Conservation (phyloP, 2,329 filamentous ascomycete genomes). For the Zymoseptoria ardabiliae region DNA sequence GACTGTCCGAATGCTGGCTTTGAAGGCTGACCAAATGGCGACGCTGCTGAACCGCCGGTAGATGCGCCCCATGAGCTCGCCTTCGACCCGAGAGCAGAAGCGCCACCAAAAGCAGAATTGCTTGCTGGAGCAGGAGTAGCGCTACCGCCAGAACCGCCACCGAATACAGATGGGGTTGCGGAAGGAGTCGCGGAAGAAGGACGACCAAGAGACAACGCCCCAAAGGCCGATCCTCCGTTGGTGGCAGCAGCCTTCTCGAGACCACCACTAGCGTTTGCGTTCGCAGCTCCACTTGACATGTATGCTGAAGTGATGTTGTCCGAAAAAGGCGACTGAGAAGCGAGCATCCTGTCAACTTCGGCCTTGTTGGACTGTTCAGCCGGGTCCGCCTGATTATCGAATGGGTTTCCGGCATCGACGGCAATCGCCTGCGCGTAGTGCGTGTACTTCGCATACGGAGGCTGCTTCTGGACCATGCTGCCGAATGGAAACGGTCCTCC, state of each 20-base stretch:
- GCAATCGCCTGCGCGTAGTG: background rate
- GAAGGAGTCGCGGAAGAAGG: background rate
- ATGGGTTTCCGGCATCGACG: background rate
- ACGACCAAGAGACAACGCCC: background rate
- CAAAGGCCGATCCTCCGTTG: background rate
- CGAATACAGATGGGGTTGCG: background rate
- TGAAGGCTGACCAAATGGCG: slow-evolving; percentile 9
- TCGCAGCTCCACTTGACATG: background rate
- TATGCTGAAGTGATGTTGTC: background rate
- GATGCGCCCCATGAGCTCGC: background rate
- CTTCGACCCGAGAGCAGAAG: slow-evolving; percentile 29
- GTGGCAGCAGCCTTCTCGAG: background rate
- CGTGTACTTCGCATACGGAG: background rate
- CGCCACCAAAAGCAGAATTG: slow-evolving; percentile 8
- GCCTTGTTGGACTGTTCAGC: background rate
- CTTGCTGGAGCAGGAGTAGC: background rate
- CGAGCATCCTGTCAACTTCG: background rate
- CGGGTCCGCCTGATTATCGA: background rate
- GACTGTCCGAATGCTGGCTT: slow-evolving; percentile 23
- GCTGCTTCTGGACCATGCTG: slow-evolving; percentile 5
- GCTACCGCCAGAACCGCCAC: background rate
- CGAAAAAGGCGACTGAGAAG: background rate
- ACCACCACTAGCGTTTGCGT: too few species aligned
- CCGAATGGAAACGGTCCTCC: background rate
- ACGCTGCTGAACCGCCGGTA: background rate